phyloP scores from a whole-genome alignment of 352 stramenopile genomes.

The Blastocystis sp. region DNA sequence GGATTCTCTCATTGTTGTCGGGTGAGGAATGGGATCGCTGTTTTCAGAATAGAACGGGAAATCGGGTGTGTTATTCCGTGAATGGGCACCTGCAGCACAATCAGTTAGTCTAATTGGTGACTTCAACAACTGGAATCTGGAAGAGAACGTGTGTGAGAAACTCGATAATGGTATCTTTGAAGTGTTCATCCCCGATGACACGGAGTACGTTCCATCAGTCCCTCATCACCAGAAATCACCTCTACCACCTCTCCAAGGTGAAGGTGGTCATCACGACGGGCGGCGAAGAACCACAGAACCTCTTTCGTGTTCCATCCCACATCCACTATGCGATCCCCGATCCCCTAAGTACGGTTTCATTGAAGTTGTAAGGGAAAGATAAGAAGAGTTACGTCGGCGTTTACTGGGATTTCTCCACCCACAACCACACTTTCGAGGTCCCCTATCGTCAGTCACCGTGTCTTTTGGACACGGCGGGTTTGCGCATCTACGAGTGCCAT shows the following conservation, averaged over 20 bases:
- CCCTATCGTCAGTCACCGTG: neutral
- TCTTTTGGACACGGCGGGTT: neutral
- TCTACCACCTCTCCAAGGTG: constrained; percentile 47
- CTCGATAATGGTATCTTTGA: constrained; percentile 13
- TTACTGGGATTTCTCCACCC: constrained; percentile 12
- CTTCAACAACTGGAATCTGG: constrained; percentile 59
- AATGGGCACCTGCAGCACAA: constrained; percentile 55
- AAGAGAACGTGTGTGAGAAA: neutral
- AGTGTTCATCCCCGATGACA: constrained; percentile 18
- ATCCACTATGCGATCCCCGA: constrained; percentile 49
- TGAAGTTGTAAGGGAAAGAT: neutral
- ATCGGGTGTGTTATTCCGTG: constrained; percentile 42
- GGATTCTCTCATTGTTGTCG: neutral
- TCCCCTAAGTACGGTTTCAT: constrained; percentile 3
- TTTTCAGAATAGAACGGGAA: constrained; percentile 14
- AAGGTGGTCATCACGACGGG: neutral
- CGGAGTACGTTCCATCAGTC: neutral
- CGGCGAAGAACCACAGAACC: neutral
- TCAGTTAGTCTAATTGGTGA: constrained; percentile 56
- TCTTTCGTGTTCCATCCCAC: constrained; percentile 5
- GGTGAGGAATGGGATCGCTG: neutral
- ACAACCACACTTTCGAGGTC: neutral
- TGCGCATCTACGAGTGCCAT: constrained; percentile 59
- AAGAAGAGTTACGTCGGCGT: constrained; percentile 43
- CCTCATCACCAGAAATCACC: neutral